Conservation (phyloP, 2,329 filamentous ascomycete species). For the Sporothrix humicola region DNA sequence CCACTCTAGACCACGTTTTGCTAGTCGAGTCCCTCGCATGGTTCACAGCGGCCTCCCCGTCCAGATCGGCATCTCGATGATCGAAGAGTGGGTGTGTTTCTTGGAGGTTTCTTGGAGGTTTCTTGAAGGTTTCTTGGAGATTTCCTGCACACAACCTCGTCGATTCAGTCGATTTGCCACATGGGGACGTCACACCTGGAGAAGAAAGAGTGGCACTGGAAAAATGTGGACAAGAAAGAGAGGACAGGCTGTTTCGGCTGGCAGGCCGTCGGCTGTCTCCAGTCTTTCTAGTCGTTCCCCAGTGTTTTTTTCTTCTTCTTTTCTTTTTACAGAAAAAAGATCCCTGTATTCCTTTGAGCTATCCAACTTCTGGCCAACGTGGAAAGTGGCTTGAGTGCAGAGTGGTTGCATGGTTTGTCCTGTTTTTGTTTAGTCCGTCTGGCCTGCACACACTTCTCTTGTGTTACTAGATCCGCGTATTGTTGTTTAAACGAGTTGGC, state of each 20-base stretch:
- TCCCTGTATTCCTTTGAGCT: not conserved
- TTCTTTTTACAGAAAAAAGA: no score
- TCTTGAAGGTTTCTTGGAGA: not conserved
- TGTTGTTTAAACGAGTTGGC: not conserved
- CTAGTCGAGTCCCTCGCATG: not conserved
- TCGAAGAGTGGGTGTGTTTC: not conserved
- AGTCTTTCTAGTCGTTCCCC: not conserved
- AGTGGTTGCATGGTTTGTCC: not conserved
- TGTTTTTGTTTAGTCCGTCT: not conserved
- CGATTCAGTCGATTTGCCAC: slow-evolving; percentile 3
- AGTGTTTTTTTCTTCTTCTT: not conserved
- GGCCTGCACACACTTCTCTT: no score
- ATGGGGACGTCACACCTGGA: slow-evolving; percentile 11
- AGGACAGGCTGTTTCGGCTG: not conserved
- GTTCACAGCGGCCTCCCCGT: not conserved
- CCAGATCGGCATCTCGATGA: slow-evolving; percentile 16
- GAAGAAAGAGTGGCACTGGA: no score
- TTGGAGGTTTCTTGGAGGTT: not conserved
- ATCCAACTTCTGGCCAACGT: not conserved
- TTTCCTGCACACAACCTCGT: not conserved
- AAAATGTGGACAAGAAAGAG: no score
- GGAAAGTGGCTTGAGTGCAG: not conserved
- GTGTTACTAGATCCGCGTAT: not conserved
- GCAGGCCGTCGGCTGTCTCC: not conserved
- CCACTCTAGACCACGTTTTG: not conserved